Percentiles rank a stretch among this genome's conserved stretches.
Evolutionary conservation across 2,329 filamentous ascomycete species (phyloP).

Genomic region (Ilyonectria destructans): DNA sequence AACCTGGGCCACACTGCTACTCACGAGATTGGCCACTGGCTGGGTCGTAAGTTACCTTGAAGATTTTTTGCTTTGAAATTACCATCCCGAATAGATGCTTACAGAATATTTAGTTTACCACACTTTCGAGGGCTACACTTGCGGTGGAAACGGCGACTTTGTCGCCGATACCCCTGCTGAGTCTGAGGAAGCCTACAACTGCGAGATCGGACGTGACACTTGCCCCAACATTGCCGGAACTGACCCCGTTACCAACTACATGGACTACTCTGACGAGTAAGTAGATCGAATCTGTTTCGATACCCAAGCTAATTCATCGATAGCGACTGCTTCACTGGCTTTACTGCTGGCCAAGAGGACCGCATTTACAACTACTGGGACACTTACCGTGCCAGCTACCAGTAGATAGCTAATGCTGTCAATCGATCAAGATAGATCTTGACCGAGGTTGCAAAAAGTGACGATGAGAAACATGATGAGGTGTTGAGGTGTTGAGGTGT

Average conservation of each 20-base stretch:
- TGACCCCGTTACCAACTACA: conserved; percentile 57
- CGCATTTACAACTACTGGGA: conserved; percentile 45
- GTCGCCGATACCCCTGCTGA: conserved; percentile 61
- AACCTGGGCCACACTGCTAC: conserved; percentile 50
- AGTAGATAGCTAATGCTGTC: conserved; percentile 7
- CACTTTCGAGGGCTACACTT: conserved; percentile 57
- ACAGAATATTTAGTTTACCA: conserved; percentile 52
- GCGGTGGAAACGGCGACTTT: conserved; percentile 55
- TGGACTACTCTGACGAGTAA: conserved; percentile 61
- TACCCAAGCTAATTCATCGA: neutral
- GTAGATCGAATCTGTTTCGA: conserved; percentile 6
- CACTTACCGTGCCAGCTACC: conserved; percentile 34
- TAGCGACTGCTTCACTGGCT: conserved; percentile 46
- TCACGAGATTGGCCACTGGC: conserved; percentile 61
- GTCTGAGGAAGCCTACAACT: conserved; percentile 52
- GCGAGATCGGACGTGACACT: conserved; percentile 54
- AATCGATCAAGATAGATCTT: neutral
- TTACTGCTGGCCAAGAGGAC: conserved; percentile 42
- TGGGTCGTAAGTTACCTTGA: conserved; percentile 48
- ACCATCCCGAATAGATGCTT: neutral
- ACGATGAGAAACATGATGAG: neutral
- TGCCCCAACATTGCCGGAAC: conserved; percentile 53
- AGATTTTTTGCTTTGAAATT: neutral
- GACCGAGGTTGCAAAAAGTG: neutral
- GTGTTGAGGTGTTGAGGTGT: neutral